phyloP scores from a whole-genome alignment of 106 monocot genomes.

The Dendrobium chrysotoxum region DNA sequence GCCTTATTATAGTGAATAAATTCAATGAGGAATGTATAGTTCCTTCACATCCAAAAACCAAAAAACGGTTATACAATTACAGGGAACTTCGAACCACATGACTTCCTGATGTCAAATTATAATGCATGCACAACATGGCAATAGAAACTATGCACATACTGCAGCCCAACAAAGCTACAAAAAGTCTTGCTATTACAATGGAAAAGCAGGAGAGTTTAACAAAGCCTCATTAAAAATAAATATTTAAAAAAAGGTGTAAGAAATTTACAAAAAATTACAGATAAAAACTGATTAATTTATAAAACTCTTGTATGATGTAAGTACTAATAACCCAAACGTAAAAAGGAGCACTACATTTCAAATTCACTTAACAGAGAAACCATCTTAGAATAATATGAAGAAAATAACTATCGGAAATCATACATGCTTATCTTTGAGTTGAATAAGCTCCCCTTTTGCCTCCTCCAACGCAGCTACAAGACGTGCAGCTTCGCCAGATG shows the following conservation, averaged over 20 bases:
- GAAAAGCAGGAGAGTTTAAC: neutral
- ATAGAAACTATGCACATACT: neutral
- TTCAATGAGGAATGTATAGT: neutral
- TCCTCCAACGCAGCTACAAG: constrained; percentile 82
- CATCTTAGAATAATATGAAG: neutral
- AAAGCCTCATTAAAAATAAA: too few species aligned
- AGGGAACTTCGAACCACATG: neutral
- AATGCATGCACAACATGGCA: neutral
- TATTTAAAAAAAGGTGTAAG: neutral
- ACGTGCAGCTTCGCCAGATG: constrained; percentile 79
- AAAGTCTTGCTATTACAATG: neutral
- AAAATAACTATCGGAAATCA: neutral
- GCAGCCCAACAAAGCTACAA: neutral
- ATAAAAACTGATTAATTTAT: neutral
- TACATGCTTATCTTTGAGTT: constrained; percentile 78
- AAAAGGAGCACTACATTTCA: neutral
- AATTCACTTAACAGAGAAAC: neutral
- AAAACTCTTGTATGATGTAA: neutral
- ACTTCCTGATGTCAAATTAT: neutral
- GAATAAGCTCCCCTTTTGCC: constrained; percentile 61
- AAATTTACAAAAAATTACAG: neutral
- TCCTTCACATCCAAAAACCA: neutral
- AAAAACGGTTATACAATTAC: neutral
- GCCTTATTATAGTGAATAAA: neutral
- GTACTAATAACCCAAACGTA: neutral